phyloP scores from a whole-genome alignment of 1,284 basidiomycete genomes.

The Fomitopsis betulina region DNA sequence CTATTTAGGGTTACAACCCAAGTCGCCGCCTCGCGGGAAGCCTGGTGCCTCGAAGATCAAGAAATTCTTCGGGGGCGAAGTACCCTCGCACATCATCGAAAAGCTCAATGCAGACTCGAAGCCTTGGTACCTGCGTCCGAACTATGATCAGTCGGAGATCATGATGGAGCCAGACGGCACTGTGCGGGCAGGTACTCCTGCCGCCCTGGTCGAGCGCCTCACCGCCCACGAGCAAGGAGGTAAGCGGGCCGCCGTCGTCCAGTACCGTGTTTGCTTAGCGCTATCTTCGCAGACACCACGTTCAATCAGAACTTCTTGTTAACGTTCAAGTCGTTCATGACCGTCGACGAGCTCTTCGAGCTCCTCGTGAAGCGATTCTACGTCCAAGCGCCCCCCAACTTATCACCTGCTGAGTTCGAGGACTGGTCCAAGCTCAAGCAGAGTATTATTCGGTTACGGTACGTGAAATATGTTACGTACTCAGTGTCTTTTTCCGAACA shows the following conservation, averaged over 20 bases:
- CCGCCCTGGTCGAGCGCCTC: conserved; percentile 83
- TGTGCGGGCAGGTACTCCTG: conserved; percentile 84
- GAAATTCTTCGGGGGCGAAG: conserved; percentile 76
- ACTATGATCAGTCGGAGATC: conserved; percentile 79
- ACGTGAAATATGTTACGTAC: conserved; percentile 19
- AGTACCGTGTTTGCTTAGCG: not conserved
- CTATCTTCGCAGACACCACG: conserved; percentile 52
- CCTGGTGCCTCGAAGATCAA: conserved; percentile 58
- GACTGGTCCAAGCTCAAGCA: conserved; percentile 91
- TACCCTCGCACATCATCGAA: conserved; percentile 43
- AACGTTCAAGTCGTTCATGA: conserved; percentile 96
- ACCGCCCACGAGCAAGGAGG: conserved; percentile 87
- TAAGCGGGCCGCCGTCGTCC: conserved; percentile 28
- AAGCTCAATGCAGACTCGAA: conserved; percentile 51
- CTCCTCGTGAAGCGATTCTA: conserved; percentile 84
- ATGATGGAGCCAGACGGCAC: conserved; percentile 79
- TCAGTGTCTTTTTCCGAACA: not conserved
- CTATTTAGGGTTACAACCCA: conserved; percentile 19
- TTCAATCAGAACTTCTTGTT: conserved; percentile 94
- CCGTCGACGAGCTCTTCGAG: conserved; percentile 80
- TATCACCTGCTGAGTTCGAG: conserved; percentile 62
- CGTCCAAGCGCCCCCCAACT: conserved; percentile 70
- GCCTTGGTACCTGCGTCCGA: conserved; percentile 85
- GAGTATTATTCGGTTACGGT: conserved; percentile 86
- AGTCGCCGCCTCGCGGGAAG: conserved; percentile 32